Conservation (phyloP, 306 rosid genomes). For the Echinosophora koreensis region DNA sequence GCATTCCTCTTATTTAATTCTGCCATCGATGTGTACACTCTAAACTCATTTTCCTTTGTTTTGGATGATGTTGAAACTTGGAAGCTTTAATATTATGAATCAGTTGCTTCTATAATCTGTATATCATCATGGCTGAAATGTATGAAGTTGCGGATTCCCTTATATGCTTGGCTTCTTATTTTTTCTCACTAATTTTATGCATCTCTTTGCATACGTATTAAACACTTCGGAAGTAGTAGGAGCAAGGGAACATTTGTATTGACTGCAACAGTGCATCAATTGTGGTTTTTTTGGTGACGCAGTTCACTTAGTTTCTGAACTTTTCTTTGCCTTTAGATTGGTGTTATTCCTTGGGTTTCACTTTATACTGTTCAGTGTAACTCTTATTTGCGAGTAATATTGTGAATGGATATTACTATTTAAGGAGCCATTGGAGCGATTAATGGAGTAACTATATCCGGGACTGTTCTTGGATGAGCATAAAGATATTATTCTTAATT, state of each 20-base stretch:
- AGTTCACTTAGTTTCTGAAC: background rate
- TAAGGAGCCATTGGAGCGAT: background rate
- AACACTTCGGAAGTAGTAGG: background rate
- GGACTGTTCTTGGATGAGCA: background rate
- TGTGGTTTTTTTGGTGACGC: background rate
- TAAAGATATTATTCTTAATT: background rate
- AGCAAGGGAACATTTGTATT: slow-evolving; percentile 2
- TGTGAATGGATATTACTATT: slow-evolving; percentile 14
- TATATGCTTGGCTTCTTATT: background rate
- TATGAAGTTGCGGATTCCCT: background rate
- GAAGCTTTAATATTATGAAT: slow-evolving; percentile 9
- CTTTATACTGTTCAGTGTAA: background rate
- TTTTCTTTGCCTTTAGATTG: background rate
- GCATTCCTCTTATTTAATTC: background rate
- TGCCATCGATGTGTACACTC: background rate
- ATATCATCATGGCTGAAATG: background rate
- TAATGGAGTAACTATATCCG: background rate
- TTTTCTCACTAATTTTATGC: background rate
- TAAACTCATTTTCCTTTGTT: slow-evolving; percentile 18
- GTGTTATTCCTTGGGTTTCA: background rate
- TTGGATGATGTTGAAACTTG: slow-evolving; percentile 21
- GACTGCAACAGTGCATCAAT: background rate
- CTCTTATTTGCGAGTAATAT: background rate
- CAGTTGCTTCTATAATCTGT: background rate
- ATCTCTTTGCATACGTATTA: background rate